Evolutionary conservation across 192 early-diverging fungal species (phyloP), one percentile per base, ranked within the genome.

Genomic region (Coemansia sp.): DNA sequence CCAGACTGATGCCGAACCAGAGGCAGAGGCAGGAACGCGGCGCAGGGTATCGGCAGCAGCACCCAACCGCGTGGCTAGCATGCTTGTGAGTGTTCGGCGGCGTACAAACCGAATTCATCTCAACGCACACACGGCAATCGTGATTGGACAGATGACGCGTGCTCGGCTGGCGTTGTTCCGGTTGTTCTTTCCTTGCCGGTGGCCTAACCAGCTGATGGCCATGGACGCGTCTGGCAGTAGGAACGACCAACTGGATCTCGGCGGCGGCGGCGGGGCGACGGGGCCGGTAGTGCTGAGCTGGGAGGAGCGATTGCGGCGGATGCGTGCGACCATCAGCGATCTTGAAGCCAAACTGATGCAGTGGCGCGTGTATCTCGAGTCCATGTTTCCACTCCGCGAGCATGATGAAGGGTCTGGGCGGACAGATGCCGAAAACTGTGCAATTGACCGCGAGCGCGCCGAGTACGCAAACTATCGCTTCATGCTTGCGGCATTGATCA

Each of bases 381-480:
- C 69, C 19, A 81, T 81, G 72, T 81, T 74, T 25, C 68, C 78
- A 54, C 69, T 74, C 47, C 78, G 78, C 62, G 78, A 74, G 65
- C 68, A 71, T 34, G 78, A 81, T 54, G 71, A 80, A 50, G 77
- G 68, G 4, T 67, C 68, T 19, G 71, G 64, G 12, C 67, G 60
- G 47, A 64, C 67, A 27, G 60, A 62, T 16, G 67, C 52, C 23
- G 78, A 65, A 25, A 71, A 71, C 65, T 49, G 53, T 21, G 69
- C 65, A 7, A 71, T 74, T 54, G 65, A 47, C 54, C 62, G 72
- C 58, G 78, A 81, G 58, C 78, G 78, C 31, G 55, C 54, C 34
- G 78, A 81, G 60, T 81, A 81, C 62, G 78, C 78, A 34, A 81
- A 81, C 65, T 65, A 81, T 65, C 78, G 78, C 24, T 68, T 81